Evolutionary conservation across 306 rosid genomes (phyloP).

Genomic region (Cucurbita ficifolia): DNA sequence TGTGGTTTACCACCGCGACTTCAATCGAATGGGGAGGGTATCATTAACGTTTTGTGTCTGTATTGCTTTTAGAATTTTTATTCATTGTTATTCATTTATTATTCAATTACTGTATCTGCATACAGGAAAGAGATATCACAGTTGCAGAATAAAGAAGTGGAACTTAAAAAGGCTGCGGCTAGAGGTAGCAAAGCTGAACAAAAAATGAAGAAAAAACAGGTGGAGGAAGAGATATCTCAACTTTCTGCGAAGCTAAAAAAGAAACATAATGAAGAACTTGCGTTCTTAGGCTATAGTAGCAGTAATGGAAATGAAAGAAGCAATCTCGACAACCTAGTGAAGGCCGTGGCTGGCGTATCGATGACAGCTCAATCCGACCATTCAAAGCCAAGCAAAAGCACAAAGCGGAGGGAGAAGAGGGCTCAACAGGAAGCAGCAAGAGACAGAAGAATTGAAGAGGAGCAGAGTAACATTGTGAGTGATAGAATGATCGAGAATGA

Average conservation of each 20-base stretch:
- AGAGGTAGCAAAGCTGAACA: slow-evolving; percentile 96
- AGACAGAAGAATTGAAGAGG: slow-evolving; percentile 77
- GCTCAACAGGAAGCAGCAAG: slow-evolving; percentile 83
- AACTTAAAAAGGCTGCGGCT: slow-evolving; percentile 72
- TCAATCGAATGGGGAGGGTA: background rate
- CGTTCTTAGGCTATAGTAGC: slow-evolving; percentile 50
- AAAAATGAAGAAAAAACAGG: slow-evolving; percentile 81
- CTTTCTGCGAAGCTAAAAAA: slow-evolving; percentile 62
- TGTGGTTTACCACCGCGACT: background rate
- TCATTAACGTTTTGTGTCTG: background rate
- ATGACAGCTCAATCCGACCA: slow-evolving; percentile 43
- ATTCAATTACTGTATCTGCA: background rate
- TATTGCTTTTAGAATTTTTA: background rate
- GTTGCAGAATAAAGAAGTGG: slow-evolving; percentile 71
- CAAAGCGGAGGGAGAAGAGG: slow-evolving; percentile 52
- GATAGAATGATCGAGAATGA: slow-evolving; percentile 65
- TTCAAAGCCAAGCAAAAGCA: slow-evolving; percentile 51
- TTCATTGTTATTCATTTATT: background rate
- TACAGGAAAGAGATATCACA: slow-evolving; percentile 70
- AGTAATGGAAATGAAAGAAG: slow-evolving; percentile 36
- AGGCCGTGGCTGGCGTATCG: slow-evolving; percentile 81
- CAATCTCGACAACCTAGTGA: slow-evolving; percentile 58
- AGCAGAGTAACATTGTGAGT: slow-evolving; percentile 54
- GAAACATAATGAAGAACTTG: slow-evolving; percentile 51
- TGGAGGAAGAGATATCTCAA: slow-evolving; percentile 80